Evolutionary conservation across 768 basidiomycete species (phyloP), one percentile per base, ranked within the genome.

Genomic region (Kwoniella sp.): DNA sequence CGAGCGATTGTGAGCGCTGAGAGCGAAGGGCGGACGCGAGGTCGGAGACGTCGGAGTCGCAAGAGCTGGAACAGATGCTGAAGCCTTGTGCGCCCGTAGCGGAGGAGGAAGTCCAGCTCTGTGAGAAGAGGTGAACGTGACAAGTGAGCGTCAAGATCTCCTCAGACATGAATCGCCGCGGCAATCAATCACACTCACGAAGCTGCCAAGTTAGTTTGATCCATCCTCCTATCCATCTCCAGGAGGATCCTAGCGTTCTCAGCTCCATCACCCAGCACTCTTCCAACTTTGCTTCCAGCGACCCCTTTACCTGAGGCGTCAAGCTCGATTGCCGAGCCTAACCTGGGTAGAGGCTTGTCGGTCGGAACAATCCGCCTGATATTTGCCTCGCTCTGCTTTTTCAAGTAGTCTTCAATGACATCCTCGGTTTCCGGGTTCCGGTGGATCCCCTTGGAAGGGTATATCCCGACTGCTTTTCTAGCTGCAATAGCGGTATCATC

Each of bases 201-300:
- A 10, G 40, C 8, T 9, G 40, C 4, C 40, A 19, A 6, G 4
- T 9, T 19, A 4, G 17, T 19, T 19, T 44, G 40, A 4, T 44
- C 10, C 17, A 49, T 63, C 25, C 62, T 54, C 50, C 55, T 66
- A 19, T 71, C 72, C 51, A 73, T 59, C 51, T 66, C 69, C 64
- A 70, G 53, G 7, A 63, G 30, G 2, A 54, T 59, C 51, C 67
- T 51, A 7, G 72, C 69, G 2, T 55, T 66, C 48, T 73, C 72
- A 21, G 72, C 72, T 6, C 69, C 72, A 26, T 66, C 58, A 21
- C 72, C 72, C n/a, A 73, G 53, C 22, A 74, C 66, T 26, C 71
- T 62, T 40, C 67, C 70, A 19, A 69, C 54, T n/a, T 48, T 54
- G 17, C 26, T 24, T 15, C 25, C 29, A 19, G 22, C 33, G 6